phyloP scores from a whole-genome alignment of 768 basidiomycete species.

The Lactarius evosmus region DNA sequence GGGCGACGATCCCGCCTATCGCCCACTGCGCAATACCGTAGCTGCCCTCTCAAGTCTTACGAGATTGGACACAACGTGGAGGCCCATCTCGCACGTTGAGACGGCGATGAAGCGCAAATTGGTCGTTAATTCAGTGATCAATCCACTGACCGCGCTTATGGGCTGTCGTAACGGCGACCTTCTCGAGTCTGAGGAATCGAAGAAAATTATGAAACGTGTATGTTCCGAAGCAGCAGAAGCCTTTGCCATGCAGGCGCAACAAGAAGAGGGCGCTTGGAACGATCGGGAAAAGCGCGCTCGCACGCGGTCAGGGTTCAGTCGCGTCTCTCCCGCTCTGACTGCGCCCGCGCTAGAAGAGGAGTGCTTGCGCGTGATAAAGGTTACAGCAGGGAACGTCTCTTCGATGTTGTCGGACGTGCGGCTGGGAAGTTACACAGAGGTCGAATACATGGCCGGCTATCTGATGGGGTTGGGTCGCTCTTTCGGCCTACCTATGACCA shows the following conservation, averaged over 20 bases:
- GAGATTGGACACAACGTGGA: conserved; percentile 59
- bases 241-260: conserved; percentile 50
- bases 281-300: conserved; percentile 26
- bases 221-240: conserved; percentile 68
- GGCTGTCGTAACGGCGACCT: conserved; percentile 79
- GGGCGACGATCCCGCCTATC: conserved; percentile 45
- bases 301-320: conserved; percentile 33
- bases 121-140: conserved; percentile 76
- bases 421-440: conserved; percentile 63
- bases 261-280: conserved; percentile 36
- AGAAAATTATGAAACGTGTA: conserved; percentile 48
- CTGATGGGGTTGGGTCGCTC: conserved; percentile 57
- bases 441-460: conserved; percentile 83
- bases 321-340: conserved; percentile 48
- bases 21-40: conserved; percentile 64
- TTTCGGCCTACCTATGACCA: conserved; percentile 56
- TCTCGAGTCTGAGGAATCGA: conserved; percentile 44
- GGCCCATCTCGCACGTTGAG: conserved; percentile 63
- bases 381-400: conserved; percentile 67
- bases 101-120: conserved; percentile 73
- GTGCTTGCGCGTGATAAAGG: conserved; percentile 52
- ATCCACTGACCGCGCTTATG: conserved; percentile 81
- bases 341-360: conserved; percentile 49
- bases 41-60: conserved; percentile 56
- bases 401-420: conserved; percentile 78